Conservation (phyloP, 768 basidiomycete species). For the Mycena galopus region DNA sequence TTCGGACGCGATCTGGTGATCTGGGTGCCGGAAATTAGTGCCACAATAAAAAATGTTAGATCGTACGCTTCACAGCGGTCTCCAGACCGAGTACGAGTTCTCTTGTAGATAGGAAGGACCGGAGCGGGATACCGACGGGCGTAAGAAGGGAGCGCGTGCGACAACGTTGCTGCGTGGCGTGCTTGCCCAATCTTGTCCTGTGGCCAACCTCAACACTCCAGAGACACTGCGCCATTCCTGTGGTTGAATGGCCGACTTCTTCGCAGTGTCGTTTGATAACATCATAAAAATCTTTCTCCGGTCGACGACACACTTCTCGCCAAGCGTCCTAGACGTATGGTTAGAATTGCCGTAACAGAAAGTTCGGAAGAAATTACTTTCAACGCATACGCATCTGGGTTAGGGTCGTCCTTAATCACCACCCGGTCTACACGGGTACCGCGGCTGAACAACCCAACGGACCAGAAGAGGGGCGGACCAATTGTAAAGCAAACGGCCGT, state of each 20-base stretch:
- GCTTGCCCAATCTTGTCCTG: not conserved
- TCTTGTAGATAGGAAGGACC: not conserved
- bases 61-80: slow-evolving; percentile 13
- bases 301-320: not conserved
- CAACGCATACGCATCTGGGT: not conserved
- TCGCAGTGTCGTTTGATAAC: slow-evolving; percentile 2
- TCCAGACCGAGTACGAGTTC: not conserved
- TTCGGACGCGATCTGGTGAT: not conserved
- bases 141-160: slow-evolving; percentile 13
- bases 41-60: not conserved
- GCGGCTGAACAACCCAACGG: slow-evolving; percentile 23
- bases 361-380: not conserved
- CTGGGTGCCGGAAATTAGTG: not conserved
- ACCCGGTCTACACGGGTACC: slow-evolving; percentile 27
- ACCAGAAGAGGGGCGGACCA: not conserved
- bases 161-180: not conserved
- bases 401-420: slow-evolving; percentile 11
- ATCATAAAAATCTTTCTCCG: slow-evolving; percentile 21
- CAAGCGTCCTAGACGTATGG: slow-evolving; percentile 11
- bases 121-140: slow-evolving; percentile 9
- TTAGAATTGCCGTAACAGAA: not conserved
- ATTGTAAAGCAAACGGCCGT: slow-evolving; percentile 19
- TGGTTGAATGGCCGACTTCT: not conserved
- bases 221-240: slow-evolving; percentile 16
- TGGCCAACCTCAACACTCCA: slow-evolving; percentile 19